A percentile compares a stretch with the other conserved stretches of the same genome.
Conservation (phyloP, 495 filamentous ascomycete genomes). For the Lophium mytilinum region DNA sequence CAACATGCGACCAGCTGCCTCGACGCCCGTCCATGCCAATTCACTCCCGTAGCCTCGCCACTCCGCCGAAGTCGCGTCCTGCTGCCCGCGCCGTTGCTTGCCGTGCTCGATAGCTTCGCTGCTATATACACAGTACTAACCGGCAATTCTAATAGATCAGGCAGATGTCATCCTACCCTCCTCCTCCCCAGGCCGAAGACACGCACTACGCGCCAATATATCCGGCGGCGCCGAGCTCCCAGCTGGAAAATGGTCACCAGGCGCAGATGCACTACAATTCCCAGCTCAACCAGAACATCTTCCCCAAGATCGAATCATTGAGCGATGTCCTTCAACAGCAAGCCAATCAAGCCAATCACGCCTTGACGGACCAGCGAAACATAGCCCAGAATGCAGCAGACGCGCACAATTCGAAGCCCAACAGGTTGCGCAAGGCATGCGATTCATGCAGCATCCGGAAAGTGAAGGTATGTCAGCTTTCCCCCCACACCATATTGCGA, state of each 20-base stretch:
- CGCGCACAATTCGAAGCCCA: slow-evolving; percentile 12
- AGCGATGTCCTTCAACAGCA: slow-evolving; percentile 23
- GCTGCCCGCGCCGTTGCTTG: too few relatives aligned
- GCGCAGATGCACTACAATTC: slow-evolving; percentile 16
- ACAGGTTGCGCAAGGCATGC: slow-evolving; percentile 27
- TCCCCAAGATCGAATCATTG: slow-evolving; percentile 21
- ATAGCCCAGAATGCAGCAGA: slow-evolving; percentile 1
- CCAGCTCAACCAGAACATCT: slow-evolving; percentile 12
- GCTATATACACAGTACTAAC: too few relatives aligned
- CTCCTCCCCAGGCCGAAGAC: slow-evolving; percentile 10
- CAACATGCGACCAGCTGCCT: too few relatives aligned
- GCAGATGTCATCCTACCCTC: slow-evolving; percentile 15
- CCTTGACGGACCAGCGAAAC: slow-evolving; percentile 11
- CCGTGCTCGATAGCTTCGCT: too few relatives aligned
- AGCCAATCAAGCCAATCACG: slow-evolving; percentile 22
- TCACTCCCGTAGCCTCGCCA: too few relatives aligned
- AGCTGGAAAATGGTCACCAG: slow-evolving; percentile 13
- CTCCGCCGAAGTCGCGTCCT: too few relatives aligned
- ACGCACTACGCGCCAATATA: slow-evolving; percentile 20
- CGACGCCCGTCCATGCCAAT: too few relatives aligned
- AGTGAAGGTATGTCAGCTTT: slow-evolving; percentile 21
- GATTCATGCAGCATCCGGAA: slow-evolving; percentile 30
- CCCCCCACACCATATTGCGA: too few relatives aligned
- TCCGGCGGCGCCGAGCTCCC: slow-evolving; percentile 13
- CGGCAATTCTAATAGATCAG: neutral